Conservation (phyloP, 257 asterid genomes). For the Solanum sparsipilum region DNA sequence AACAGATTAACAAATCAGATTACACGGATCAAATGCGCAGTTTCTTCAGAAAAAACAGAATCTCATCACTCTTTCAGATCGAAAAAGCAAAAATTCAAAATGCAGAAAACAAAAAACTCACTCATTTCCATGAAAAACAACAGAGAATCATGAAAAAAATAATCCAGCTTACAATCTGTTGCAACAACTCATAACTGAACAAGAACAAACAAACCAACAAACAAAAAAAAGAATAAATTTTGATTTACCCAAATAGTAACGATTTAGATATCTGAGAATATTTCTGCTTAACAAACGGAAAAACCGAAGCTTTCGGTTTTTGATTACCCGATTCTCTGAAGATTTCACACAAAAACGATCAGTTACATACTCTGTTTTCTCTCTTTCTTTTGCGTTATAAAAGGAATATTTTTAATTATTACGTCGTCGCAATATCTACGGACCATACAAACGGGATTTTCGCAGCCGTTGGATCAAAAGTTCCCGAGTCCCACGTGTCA, state of each 20-base stretch:
- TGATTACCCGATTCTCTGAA: slow-evolving; percentile 1
- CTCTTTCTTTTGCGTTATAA: slow-evolving; percentile 7
- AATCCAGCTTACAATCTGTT: neutral
- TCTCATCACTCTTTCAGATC: neutral
- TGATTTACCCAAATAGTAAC: neutral
- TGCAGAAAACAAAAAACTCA: neutral
- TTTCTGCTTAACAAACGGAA: slow-evolving; percentile 11
- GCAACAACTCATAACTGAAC: neutral
- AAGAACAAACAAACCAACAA: neutral
- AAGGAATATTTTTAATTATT: slow-evolving; percentile 11
- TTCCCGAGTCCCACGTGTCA: neutral
- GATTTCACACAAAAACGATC: neutral
- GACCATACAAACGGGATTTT: neutral
- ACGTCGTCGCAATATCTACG: neutral
- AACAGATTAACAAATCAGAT: neutral
- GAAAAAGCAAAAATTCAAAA: neutral
- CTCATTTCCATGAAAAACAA: neutral
- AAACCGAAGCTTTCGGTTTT: slow-evolving; percentile 7
- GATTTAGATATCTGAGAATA: neutral
- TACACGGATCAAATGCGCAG: neutral
- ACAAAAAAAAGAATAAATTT: neutral
- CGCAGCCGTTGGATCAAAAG: slow-evolving; percentile 14
- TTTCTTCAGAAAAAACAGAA: neutral
- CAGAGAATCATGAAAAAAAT: neutral
- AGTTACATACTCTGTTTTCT: neutral